These are phyloP conservation scores for Hepatocystis sp. DNA, from an alignment of 169 alveolate species.

Conservation along the genomic window DNA sequence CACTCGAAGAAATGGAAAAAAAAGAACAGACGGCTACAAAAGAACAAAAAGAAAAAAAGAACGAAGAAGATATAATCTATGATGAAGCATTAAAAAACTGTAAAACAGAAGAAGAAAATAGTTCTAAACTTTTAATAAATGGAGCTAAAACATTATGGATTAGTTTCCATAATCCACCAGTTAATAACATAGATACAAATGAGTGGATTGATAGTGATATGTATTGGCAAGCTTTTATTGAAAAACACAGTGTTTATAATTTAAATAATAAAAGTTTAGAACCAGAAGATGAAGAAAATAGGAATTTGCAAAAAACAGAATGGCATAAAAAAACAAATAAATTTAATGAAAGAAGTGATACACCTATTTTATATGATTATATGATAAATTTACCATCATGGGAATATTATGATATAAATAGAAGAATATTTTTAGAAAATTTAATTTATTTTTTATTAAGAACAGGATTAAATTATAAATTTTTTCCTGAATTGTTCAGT, in stretches of 20 bases:
- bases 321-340: constrained; percentile 86
- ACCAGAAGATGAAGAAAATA: constrained; percentile 80
- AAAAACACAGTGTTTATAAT: constrained; percentile 85
- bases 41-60: constrained; percentile 10
- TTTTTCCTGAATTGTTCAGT: constrained; percentile 89
- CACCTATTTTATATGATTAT: constrained; percentile 87
- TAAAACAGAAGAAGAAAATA: constrained; percentile 78
- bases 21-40: constrained; percentile 16
- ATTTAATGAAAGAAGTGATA: constrained; percentile 89
- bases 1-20: constrained; percentile 22
- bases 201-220: constrained; percentile 92
- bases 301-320: constrained; percentile 69
- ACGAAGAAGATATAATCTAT: constrained; percentile 39
- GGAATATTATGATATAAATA: constrained; percentile 90
- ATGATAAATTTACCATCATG: constrained; percentile 89
- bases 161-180: constrained; percentile 88
- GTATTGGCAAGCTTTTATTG: constrained; percentile 93
- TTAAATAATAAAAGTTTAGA: constrained; percentile 77
- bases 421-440: constrained; percentile 88
- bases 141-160: constrained; percentile 91
- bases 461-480: constrained; percentile 89
- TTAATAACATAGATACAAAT: constrained; percentile 82
- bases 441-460: constrained; percentile 86
- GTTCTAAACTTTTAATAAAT: constrained; percentile 83
- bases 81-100: constrained; percentile 80